Percentiles rank a stretch among this genome's conserved stretches.
Evolutionary conservation across 148 eudicot species (phyloP).

Genomic region (Rhododendron williamsianum): DNA sequence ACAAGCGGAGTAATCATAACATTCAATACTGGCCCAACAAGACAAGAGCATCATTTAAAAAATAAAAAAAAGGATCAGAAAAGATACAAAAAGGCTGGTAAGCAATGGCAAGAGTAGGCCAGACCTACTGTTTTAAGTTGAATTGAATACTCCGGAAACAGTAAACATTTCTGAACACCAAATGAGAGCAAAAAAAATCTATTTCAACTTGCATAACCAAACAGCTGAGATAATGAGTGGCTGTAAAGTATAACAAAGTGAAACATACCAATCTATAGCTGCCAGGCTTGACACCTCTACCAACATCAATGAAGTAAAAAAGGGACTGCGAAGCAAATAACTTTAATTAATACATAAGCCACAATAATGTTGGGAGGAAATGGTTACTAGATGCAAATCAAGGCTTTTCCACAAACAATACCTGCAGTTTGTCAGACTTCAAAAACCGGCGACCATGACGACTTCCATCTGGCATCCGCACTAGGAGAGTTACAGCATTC

Average conservation of each 20-base stretch:
- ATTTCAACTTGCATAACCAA: neutral
- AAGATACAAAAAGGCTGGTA: neutral
- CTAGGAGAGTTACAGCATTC: conserved; percentile 77
- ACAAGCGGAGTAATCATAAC: neutral
- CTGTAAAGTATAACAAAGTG: conserved; percentile 7
- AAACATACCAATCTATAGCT: conserved; percentile 75
- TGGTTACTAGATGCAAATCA: neutral
- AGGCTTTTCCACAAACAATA: conserved; percentile 19
- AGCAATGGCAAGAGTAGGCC: neutral
- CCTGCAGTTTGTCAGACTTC: conserved; percentile 84
- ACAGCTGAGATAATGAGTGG: neutral
- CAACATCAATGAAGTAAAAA: conserved; percentile 86
- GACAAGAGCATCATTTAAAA: neutral
- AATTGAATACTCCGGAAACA: neutral
- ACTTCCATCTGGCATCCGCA: conserved; percentile 93
- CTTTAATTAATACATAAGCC: conserved; percentile 9
- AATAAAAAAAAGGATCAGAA: neutral
- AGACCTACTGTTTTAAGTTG: neutral
- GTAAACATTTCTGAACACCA: neutral
- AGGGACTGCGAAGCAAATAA: conserved; percentile 50
- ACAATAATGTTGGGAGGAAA: neutral
- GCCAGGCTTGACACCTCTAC: conserved; percentile 75
- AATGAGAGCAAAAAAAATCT: neutral
- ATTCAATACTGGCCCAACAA: neutral
- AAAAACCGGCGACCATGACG: conserved; percentile 80